Base-by-base conservation (phyloP, 805 yeast genomes). In the Naumovozyma dairenensis region DNA sequence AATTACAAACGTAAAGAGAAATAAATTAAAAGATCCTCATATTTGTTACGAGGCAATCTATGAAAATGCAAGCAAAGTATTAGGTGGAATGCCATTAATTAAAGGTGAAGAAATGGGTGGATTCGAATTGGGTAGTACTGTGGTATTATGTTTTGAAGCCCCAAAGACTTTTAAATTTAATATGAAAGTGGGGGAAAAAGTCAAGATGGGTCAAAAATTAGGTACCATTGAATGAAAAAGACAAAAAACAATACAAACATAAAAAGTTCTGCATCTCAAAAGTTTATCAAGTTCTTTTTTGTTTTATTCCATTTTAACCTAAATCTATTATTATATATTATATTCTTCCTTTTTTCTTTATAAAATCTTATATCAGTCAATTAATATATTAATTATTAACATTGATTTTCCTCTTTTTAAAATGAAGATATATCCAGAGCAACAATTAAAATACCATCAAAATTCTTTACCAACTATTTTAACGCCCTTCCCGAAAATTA, bases 71-170 rank as follows among this genome's bases (percentile, higher is more conserved):
- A 77, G 87, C 36, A 65, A 72, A 32, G 43, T 78, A 4, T 63
- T 87, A 27, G 82, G 87, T 6, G 99, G 99, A 6, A 74, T 73
- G 51, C 98, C 99, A 2, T 69, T 92, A 32, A 65, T 73, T 15
- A 85, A 83, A 60, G 98, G 98, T 26, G 82, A 84, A 50, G 95
- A 92, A 59, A 81, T 92, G 71, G 99, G 99, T 27, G 98, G 98
- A 0, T 92, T 92, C 62, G 82, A 82, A 65, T 67, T 92, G 34
- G 99, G 99, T 0, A 80, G 94, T 19, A 92, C 99, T 0, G 92
- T 92, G n/a, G 98, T 92, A 13, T 66, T 92, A 43, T 93, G 89
- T 16, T 92, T 92, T 60, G 98, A 92, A 62, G 98, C 96, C 2
- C 98, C 98, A 17, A 71, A 69, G 37, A 64, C 69, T 40, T 92